Conservation (phyloP, 2,329 filamentous ascomycete species). For the Aureobasidium sp. region DNA sequence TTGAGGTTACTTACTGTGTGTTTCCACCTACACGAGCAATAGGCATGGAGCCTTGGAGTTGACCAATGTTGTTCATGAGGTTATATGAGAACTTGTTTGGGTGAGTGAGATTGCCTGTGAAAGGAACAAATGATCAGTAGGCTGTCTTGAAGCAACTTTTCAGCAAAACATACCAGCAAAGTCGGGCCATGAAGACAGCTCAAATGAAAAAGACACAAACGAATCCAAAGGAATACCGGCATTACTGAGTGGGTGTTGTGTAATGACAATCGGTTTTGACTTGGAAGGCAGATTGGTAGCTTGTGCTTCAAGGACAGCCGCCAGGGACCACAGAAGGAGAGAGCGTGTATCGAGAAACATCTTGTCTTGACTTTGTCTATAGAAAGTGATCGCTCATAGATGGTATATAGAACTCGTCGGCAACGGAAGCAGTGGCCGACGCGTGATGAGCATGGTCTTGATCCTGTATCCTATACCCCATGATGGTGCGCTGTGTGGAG, state of each 20-base stretch:
- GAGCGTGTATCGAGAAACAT: neutral
- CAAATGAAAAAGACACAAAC: constrained; percentile 49
- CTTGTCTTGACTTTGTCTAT: neutral
- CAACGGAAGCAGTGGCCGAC: neutral
- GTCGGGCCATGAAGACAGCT: constrained; percentile 48
- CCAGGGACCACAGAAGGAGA: neutral
- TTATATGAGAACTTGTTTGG: constrained; percentile 57
- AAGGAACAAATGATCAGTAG: constrained; percentile 1
- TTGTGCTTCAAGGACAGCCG: neutral
- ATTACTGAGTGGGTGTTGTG: neutral
- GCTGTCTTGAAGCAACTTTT: too few relatives aligned
- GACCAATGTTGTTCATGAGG: constrained; percentile 50
- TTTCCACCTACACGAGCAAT: constrained; percentile 60
- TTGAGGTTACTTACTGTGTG: constrained; percentile 46
- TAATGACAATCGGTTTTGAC: neutral
- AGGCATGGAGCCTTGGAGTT: constrained; percentile 51
- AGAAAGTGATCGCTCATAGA: neutral
- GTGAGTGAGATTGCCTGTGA: constrained; percentile 42
- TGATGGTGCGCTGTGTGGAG: neutral
- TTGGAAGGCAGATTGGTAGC: neutral
- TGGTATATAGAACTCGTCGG: neutral
- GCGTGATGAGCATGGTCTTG: too few relatives aligned
- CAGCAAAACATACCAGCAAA: constrained; percentile 36
- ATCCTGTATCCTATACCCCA: too few relatives aligned
- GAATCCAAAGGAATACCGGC: constrained; percentile 32